Evolutionary conservation across 306 rosid genomes (phyloP).

Genomic region (Potentilla sterilis): DNA sequence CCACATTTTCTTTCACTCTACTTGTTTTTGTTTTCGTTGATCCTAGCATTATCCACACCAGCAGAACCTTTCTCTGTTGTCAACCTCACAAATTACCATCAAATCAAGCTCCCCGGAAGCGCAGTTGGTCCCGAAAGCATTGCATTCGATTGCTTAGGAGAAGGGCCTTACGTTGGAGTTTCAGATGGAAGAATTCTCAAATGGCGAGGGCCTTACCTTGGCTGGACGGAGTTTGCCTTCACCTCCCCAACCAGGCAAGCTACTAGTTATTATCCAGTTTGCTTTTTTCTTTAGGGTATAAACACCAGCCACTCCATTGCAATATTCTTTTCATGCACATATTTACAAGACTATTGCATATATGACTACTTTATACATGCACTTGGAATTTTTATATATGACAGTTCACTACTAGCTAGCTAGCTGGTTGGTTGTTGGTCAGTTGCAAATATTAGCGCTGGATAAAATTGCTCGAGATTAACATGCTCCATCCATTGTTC

Average conservation of each 20-base stretch:
- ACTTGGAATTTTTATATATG: not conserved
- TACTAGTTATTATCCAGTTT: not conserved
- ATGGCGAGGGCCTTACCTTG: conserved; percentile 33
- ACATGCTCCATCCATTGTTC: too few species aligned
- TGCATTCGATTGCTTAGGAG: conserved; percentile 59
- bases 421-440: not conserved
- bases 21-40: not conserved
- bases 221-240: conserved; percentile 49
- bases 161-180: conserved; percentile 55
- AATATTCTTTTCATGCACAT: too few species aligned
- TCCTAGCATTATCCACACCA: not conserved
- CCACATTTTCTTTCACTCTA: not conserved
- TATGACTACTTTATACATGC: not conserved
- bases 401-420: not conserved
- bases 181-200: conserved; percentile 61
- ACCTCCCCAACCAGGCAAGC: conserved; percentile 47
- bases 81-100: conserved; percentile 13
- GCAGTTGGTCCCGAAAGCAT: conserved; percentile 55
- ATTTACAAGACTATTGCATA: not conserved
- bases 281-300: too few species aligned
- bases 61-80: conserved; percentile 4
- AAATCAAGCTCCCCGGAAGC: conserved; percentile 24
- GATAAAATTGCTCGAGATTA: not conserved
- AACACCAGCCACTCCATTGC: not conserved
- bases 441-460: not conserved